Percentiles rank a stretch among this genome's conserved stretches.
Conservation (phyloP, 192 early-diverging fungal species). For the Entomortierella parvispora region DNA sequence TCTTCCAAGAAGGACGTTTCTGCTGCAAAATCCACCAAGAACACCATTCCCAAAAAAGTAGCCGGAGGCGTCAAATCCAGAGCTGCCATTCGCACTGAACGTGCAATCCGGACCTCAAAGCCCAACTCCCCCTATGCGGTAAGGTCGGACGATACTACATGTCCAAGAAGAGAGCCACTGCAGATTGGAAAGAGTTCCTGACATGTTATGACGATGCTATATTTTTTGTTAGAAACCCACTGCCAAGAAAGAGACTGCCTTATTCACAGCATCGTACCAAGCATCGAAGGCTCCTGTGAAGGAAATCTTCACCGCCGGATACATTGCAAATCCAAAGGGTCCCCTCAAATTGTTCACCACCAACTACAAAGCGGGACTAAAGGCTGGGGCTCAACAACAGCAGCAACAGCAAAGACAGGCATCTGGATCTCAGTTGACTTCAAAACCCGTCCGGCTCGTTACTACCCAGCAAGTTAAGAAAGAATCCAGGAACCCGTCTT, state of each 20-base stretch:
- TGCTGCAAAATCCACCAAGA: neutral
- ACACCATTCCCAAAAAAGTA: constrained; percentile 14
- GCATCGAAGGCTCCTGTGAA: constrained; percentile 36
- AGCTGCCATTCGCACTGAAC: constrained; percentile 17
- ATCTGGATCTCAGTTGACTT: constrained; percentile 12
- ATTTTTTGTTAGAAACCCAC: neutral
- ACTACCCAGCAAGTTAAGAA: constrained; percentile 14
- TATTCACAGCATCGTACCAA: constrained; percentile 44
- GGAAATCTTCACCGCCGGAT: constrained; percentile 47
- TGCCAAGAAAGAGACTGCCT: constrained; percentile 24
- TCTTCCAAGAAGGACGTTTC: constrained; percentile 2
- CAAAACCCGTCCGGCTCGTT: constrained; percentile 15
- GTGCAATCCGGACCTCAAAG: constrained; percentile 13
- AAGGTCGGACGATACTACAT: no score
- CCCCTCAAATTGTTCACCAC: constrained; percentile 41
- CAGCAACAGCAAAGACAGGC: neutral
- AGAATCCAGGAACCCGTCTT: neutral
- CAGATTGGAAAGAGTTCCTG: no score
- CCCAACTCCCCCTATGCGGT: constrained; percentile 38
- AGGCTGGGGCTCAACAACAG: neutral
- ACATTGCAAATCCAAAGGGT: constrained; percentile 35
- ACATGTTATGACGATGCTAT: no score
- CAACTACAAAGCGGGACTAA: constrained; percentile 19
- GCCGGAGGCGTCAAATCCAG: constrained; percentile 13
- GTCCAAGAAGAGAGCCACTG: neutral